Conservation (phyloP, 1,284 basidiomycete genomes). For the Anthracocystis setariae region DNA sequence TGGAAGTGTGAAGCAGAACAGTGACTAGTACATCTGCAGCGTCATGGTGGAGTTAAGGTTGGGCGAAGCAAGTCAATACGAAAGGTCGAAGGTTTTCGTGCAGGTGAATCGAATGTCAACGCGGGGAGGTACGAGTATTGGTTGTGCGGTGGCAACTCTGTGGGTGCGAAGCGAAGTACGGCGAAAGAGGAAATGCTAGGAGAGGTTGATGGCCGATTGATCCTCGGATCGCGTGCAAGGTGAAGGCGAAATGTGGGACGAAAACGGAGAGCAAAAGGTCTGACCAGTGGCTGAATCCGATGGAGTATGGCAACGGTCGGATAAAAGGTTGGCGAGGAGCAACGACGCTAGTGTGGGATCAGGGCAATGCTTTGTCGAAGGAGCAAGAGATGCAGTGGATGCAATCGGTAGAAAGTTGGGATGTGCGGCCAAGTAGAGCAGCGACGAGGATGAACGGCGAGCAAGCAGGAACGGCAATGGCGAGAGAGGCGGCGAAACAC, state of each 20-base stretch:
- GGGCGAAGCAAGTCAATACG: neutral
- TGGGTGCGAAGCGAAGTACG: neutral
- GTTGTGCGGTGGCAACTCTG: too few species aligned
- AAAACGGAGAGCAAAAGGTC: neutral
- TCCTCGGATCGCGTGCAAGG: neutral
- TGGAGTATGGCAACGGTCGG: neutral
- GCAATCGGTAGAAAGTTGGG: too few species aligned
- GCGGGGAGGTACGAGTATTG: too few species aligned
- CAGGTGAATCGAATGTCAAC: too few species aligned
- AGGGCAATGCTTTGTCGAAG: conserved; percentile 23
- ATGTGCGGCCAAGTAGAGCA: too few species aligned
- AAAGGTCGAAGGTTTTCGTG: neutral
- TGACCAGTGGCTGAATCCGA: conserved; percentile 1
- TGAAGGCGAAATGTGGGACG: neutral
- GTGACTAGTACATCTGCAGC: neutral
- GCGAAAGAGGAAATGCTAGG: neutral
- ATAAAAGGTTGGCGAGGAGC: conserved; percentile 1
- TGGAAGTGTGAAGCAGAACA: conserved; percentile 1
- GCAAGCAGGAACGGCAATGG: neutral
- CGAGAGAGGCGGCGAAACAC: neutral
- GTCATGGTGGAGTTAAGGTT: too few species aligned
- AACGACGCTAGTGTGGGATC: conserved; percentile 32
- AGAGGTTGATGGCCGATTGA: neutral
- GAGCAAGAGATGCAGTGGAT: neutral
- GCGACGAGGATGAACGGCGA: neutral